phyloP scores from a whole-genome alignment of 352 stramenopile genomes.

The Pythium rhizo-oryzae region DNA sequence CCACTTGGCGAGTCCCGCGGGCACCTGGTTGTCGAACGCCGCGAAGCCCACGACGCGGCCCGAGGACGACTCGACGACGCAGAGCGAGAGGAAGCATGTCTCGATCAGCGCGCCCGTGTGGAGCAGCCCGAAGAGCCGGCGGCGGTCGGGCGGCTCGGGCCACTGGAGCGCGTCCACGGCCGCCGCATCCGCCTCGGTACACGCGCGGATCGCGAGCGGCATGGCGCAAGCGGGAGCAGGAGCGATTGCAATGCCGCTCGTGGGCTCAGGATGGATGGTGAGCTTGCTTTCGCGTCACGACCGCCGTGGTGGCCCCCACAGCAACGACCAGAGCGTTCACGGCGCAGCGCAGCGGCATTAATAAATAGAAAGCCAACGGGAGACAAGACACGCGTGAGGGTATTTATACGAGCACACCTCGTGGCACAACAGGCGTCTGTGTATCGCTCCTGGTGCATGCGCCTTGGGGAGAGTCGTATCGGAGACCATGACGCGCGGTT shows the following conservation, averaged over 20 bases:
- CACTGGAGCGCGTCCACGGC: constrained; percentile 45
- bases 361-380: too few relatives aligned
- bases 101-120: constrained; percentile 67
- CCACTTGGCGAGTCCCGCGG: constrained; percentile 45
- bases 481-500: too few relatives aligned
- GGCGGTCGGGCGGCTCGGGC: constrained; percentile 44
- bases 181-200: constrained; percentile 44
- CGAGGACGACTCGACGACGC: constrained; percentile 29
- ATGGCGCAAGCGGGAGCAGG: not conserved
- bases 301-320: too few relatives aligned
- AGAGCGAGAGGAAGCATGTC: constrained; percentile 57
- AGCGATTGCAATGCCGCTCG: too few relatives aligned
- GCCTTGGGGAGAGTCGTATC: too few relatives aligned
- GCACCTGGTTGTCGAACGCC: constrained; percentile 63
- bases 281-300: too few relatives aligned
- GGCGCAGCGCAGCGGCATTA: too few relatives aligned
- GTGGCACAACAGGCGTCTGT: too few relatives aligned
- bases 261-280: too few relatives aligned
- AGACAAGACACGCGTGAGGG: too few relatives aligned
- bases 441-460: too few relatives aligned
- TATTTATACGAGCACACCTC: constrained; percentile 8
- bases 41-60: constrained; percentile 48
- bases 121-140: constrained; percentile 60
- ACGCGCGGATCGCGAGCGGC: constrained; percentile 43
- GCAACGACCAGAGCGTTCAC: too few relatives aligned